Percentiles rank a stretch among this genome's conserved stretches.
Evolutionary conservation across 495 filamentous ascomycete species (phyloP).

Genomic region (Penicillium argentinense): DNA sequence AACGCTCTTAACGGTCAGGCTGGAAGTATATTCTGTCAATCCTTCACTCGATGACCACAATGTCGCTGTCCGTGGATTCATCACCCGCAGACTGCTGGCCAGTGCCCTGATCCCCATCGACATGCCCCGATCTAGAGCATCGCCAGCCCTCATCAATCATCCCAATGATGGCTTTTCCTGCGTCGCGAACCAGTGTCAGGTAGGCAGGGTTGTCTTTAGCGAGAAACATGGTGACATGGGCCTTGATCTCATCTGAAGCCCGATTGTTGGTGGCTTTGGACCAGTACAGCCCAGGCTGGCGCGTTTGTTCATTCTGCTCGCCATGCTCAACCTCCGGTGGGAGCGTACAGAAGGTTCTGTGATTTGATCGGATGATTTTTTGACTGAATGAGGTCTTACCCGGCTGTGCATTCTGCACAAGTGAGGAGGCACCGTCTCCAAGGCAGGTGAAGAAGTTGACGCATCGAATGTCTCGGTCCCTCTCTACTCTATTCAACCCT

Average conservation of each 20-base stretch:
- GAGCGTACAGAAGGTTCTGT: constrained; percentile 82
- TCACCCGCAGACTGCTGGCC: background rate
- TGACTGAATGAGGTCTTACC: constrained; percentile 36
- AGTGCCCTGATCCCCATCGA: constrained; percentile 16
- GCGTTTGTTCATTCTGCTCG: constrained; percentile 13
- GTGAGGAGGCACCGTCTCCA: constrained; percentile 56
- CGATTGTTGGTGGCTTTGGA: constrained; percentile 71
- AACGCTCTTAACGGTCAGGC: background rate
- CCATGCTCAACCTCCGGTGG: constrained; percentile 55
- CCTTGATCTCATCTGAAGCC: constrained; percentile 73
- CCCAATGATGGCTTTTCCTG: constrained; percentile 59
- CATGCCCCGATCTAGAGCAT: constrained; percentile 27
- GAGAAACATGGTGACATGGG: constrained; percentile 88
- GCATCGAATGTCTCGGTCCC: constrained; percentile 61
- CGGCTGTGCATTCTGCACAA: constrained; percentile 31
- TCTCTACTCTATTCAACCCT: constrained; percentile 54
- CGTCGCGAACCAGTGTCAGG: constrained; percentile 61
- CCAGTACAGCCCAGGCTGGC: constrained; percentile 51
- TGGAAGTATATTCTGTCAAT: background rate
- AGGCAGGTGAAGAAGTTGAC: constrained; percentile 82
- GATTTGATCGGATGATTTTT: constrained; percentile 44
- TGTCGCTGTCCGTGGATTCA: constrained; percentile 35
- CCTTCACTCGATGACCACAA: constrained; percentile 39
- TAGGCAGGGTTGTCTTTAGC: constrained; percentile 80
- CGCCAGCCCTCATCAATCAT: constrained; percentile 49